Evolutionary conservation across 371 early-diverging fungal genomes (phyloP).

Genomic region (Actinomortierella ambigua): DNA sequence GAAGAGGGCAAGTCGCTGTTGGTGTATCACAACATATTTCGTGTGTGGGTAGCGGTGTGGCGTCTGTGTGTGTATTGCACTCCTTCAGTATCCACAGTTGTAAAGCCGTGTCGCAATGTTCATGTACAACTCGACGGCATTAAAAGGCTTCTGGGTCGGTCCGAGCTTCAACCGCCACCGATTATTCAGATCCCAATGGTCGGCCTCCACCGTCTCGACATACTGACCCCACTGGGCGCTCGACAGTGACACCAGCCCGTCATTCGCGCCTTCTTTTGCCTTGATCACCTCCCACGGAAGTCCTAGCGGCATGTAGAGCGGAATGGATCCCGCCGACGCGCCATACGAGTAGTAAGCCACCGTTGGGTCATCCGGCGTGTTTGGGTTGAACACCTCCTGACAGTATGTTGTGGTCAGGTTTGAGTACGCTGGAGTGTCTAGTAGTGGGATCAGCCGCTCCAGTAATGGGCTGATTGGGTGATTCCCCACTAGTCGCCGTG

Average conservation of each 20-base stretch:
- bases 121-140: constrained; percentile 80
- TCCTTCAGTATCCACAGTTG: constrained; percentile 52
- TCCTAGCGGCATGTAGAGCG: constrained; percentile 59
- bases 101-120: constrained; percentile 74
- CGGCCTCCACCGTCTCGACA: constrained; percentile 76
- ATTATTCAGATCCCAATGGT: constrained; percentile 86
- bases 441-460: constrained; percentile 46
- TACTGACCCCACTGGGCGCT: constrained; percentile 90
- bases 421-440: constrained; percentile 90
- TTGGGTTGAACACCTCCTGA: constrained; percentile 79
- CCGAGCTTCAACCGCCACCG: constrained; percentile 50
- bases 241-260: constrained; percentile 85
- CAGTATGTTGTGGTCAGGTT: constrained; percentile 89
- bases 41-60: too few species aligned
- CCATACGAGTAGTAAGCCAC: constrained; percentile 86
- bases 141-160: constrained; percentile 54
- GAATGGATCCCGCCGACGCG: constrained; percentile 60
- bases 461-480: constrained; percentile 25
- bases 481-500: background rate
- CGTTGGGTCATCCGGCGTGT: constrained; percentile 77
- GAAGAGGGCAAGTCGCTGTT: too few species aligned
- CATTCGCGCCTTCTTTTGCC: constrained; percentile 85
- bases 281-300: constrained; percentile 74
- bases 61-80: too few species aligned
- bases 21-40: too few species aligned